Evolutionary conservation across 345 rosid species (phyloP).

Genomic region (Lepidium africanum): DNA sequence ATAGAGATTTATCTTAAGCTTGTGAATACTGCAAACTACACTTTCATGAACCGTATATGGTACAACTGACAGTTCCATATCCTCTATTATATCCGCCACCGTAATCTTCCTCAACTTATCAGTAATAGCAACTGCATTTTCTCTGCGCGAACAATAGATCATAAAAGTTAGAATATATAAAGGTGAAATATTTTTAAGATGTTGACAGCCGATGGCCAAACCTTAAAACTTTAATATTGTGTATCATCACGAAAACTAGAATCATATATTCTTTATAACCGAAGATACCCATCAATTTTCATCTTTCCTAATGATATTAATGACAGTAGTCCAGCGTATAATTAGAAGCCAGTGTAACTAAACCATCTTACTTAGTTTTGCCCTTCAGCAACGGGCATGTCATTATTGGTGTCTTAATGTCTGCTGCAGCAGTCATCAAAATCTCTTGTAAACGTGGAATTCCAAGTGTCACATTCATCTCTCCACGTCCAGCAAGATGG

Average conservation of each 20-base stretch:
- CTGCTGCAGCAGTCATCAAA: slow-evolving; percentile 75
- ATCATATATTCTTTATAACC: not conserved
- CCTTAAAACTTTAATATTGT: not conserved
- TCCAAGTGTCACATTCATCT: slow-evolving; percentile 97
- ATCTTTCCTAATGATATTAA: not conserved
- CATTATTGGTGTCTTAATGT: slow-evolving; percentile 89
- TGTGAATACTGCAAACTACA: slow-evolving; percentile 51
- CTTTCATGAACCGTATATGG: slow-evolving; percentile 40
- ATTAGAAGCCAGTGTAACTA: not conserved
- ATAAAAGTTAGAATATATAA: not conserved
- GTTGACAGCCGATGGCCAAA: not conserved
- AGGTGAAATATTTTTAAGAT: not conserved
- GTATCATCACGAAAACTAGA: not conserved
- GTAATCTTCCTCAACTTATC: slow-evolving; percentile 74
- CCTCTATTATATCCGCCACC: slow-evolving; percentile 69
- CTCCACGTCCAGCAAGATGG: slow-evolving; percentile 99
- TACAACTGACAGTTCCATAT: slow-evolving; percentile 53
- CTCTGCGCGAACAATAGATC: slow-evolving; percentile 39
- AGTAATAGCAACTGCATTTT: slow-evolving; percentile 55
- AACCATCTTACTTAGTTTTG: slow-evolving; percentile 52
- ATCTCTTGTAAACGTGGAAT: slow-evolving; percentile 97
- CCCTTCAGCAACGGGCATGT: slow-evolving; percentile 75
- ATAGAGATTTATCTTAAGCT: slow-evolving; percentile 72
- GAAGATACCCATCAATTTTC: not conserved
- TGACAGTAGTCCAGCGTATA: not conserved